These are phyloP conservation scores for Cutaneotrichosporon spelunceum DNA, from an alignment of 1,284 basidiomycete genomes.

Conservation along the genomic window DNA sequence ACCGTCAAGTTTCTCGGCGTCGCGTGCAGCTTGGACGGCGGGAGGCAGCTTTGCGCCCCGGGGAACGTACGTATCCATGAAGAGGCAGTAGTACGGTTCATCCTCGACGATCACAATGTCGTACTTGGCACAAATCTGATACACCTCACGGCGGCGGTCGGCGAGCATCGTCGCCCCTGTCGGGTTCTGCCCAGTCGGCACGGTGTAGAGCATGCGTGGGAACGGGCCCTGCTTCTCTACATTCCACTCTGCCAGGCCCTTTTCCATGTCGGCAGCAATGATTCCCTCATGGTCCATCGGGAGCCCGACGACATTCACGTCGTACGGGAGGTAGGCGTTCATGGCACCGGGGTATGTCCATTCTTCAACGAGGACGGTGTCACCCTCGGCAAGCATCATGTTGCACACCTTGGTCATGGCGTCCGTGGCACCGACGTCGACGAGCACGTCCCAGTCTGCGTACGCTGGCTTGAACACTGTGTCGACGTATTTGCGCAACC, in stretches of 20 bases:
- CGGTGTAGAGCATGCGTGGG: constrained; percentile 64
- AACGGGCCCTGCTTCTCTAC: constrained; percentile 54
- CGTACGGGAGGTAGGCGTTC: constrained; percentile 45
- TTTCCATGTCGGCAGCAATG: constrained; percentile 61
- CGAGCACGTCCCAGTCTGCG: constrained; percentile 61
- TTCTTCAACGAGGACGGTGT: constrained; percentile 64
- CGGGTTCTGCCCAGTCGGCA: constrained; percentile 62
- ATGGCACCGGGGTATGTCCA: constrained; percentile 54
- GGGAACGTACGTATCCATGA: constrained; percentile 13
- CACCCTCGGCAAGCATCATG: constrained; percentile 70
- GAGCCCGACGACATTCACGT: constrained; percentile 49
- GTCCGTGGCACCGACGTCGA: constrained; percentile 74
- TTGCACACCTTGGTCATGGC: constrained; percentile 55
- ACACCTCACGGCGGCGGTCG: constrained; percentile 70
- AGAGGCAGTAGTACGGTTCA: constrained; percentile 75
- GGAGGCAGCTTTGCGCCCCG: constrained; percentile 28
- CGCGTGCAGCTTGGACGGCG: constrained; percentile 43
- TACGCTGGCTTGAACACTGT: constrained; percentile 68
- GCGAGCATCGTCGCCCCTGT: constrained; percentile 68
- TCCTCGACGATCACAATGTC: constrained; percentile 73
- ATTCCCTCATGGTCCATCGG: constrained; percentile 72
- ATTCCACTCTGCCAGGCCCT: constrained; percentile 66
- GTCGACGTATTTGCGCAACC: constrained; percentile 58
- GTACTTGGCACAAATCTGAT: constrained; percentile 72
- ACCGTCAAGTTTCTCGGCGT: constrained; percentile 44